Evolutionary conservation across 1,284 basidiomycete genomes (phyloP), one percentile per base, ranked within the genome.

Genomic region (Puccinia polysora): DNA sequence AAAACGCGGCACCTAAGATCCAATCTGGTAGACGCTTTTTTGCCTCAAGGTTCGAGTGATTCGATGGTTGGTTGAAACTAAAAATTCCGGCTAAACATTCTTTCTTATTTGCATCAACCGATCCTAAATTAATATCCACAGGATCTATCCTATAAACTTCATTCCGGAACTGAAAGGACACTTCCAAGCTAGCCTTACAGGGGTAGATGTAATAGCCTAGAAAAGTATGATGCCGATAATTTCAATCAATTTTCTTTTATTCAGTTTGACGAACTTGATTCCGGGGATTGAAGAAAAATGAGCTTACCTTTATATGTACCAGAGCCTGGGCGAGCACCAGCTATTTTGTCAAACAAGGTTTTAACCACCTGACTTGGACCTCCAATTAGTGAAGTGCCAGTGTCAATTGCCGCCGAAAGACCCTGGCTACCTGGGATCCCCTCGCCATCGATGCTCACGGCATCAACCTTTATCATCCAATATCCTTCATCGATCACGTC

Each of bases 311-410:
- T 25, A 30, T 58, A 62, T 7, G 25, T 43, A 38, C 56, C 71
- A 20, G 45, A 15, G 15, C 63, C 76, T 3, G 75, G 68, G 14
- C 74, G 74, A 4, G 79, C 73, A 63, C 75, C 75, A 14, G 76
- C 74, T 59, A 80, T 78, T 65, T 74, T 75, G 15, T 55, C 50
- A 73, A 79, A 79, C 65, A 80, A 73, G 28, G 74, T 65, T 1
- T 68, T 47, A 20, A 80, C 77, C 18, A 76, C 58, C 1, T 52
- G 40, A 28, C 73, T 32, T 4, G 78, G 78, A 7, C 77, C 80
- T 32, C 78, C 80, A 55, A 81, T 80, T n/a, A 81, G 74, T 14
- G 81, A 81, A 10, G 81, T 81, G n/a, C 81, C 81, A 5, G 80
- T 80, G 75, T 81, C 81, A 70, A 82, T 80, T 59, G 79, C 78